These are phyloP conservation scores for Pleurotus eryngii DNA, from an alignment of 768 basidiomycete species.

Conservation along the genomic window DNA sequence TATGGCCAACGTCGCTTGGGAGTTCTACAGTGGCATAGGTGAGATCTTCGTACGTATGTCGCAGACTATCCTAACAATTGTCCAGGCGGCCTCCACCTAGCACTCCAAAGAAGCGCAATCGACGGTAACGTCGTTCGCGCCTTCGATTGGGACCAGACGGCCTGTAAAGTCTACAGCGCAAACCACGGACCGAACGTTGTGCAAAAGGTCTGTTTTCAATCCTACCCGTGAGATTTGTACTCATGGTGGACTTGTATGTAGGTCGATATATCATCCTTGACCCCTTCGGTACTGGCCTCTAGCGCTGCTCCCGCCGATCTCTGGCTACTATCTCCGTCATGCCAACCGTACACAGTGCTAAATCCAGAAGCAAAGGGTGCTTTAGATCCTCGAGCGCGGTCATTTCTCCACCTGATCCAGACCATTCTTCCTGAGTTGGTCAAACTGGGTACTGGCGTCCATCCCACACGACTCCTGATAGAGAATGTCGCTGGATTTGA, in stretches of 20 bases:
- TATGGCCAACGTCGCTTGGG: conserved; percentile 29
- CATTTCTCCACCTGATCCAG: conserved; percentile 70
- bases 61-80: background rate
- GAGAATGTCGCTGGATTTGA: conserved; percentile 87
- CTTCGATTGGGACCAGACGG: conserved; percentile 82
- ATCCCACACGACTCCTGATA: conserved; percentile 61
- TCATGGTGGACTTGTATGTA: conserved; percentile 13
- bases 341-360: conserved; percentile 81
- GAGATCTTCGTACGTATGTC: conserved; percentile 9
- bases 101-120: conserved; percentile 50
- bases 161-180: conserved; percentile 63
- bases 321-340: conserved; percentile 81
- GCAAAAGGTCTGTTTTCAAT: conserved; percentile 39
- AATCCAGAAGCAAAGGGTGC: conserved; percentile 71
- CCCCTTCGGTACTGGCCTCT: conserved; percentile 36
- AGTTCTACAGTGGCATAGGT: conserved; percentile 86
- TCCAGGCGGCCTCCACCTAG: conserved; percentile 70
- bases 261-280: conserved; percentile 62
- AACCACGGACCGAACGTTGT: conserved; percentile 52
- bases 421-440: conserved; percentile 59
- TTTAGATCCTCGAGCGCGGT: conserved; percentile 69
- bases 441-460: conserved; percentile 22
- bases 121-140: conserved; percentile 53
- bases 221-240: too few species aligned
- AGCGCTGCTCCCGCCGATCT: conserved; percentile 48